phyloP scores from a whole-genome alignment of 2,329 filamentous ascomycete genomes.

The Aspergillus versicolor region DNA sequence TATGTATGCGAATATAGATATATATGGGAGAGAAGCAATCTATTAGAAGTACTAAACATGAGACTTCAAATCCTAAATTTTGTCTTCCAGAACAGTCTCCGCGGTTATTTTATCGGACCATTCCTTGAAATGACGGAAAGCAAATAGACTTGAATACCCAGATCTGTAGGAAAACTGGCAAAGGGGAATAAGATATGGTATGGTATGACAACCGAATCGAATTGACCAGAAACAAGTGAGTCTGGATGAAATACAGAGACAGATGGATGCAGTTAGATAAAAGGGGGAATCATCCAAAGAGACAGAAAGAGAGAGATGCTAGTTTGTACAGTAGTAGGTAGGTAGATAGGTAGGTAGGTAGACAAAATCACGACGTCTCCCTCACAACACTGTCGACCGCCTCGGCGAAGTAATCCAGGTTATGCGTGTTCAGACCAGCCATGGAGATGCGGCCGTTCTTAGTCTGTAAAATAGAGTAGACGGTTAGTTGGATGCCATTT shows the following conservation, averaged over 20 bases:
- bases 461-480: conserved; percentile 49
- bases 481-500: not conserved
- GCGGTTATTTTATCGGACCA: not conserved
- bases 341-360: conserved; percentile 2
- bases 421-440: conserved; percentile 92
- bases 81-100: too few species aligned
- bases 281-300: not conserved
- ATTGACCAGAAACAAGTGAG: not conserved
- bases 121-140: not conserved
- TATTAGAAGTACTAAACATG: too few species aligned
- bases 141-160: not conserved
- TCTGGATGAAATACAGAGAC: not conserved
- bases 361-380: conserved; percentile 32
- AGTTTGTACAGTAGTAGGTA: not conserved
- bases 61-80: too few species aligned
- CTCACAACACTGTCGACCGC: conserved; percentile 81
- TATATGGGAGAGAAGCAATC: too few species aligned
- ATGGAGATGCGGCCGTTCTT: conserved; percentile 98
- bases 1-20: too few species aligned
- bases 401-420: conserved; percentile 89
- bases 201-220: not conserved
- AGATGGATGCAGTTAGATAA: not conserved
- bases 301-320: not conserved
- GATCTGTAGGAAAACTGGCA: not conserved
- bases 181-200: not conserved